These are phyloP conservation scores for Achaetomiella virescens DNA, from an alignment of 495 filamentous ascomycete genomes.

Conservation along the genomic window DNA sequence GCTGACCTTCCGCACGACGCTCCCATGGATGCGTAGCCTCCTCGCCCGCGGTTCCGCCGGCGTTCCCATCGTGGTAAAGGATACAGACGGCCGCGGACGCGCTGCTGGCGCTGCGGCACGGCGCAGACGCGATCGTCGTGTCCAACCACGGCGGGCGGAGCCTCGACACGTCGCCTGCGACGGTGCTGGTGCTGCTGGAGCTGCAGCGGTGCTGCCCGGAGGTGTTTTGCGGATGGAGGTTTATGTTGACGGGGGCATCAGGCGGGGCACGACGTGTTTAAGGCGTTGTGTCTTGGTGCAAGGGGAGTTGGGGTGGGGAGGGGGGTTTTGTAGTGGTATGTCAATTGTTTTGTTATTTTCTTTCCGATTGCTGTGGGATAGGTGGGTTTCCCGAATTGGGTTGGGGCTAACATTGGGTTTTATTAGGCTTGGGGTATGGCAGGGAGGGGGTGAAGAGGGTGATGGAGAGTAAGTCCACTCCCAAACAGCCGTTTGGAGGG, in stretches of 20 bases:
- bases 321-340: slow-evolving; percentile 44
- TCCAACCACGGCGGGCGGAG: slow-evolving; percentile 68
- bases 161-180: slow-evolving; percentile 57
- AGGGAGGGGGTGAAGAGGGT: slow-evolving; percentile 66
- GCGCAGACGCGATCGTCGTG: slow-evolving; percentile 54
- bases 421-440: slow-evolving; percentile 54
- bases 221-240: slow-evolving; percentile 60
- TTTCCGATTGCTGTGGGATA: not conserved
- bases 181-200: slow-evolving; percentile 58
- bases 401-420: not conserved
- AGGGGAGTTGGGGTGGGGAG: slow-evolving; percentile 60
- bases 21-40: slow-evolving; percentile 42
- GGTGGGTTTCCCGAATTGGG: not conserved
- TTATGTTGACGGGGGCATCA: slow-evolving; percentile 61
- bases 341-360: not conserved
- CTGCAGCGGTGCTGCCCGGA: slow-evolving; percentile 53
- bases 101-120: slow-evolving; percentile 45
- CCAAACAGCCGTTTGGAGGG: not conserved
- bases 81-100: slow-evolving; percentile 59
- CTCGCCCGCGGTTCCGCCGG: slow-evolving; percentile 22
- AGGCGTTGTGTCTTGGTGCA: slow-evolving; percentile 60
- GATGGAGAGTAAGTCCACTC: slow-evolving; percentile 43
- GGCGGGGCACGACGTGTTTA: slow-evolving; percentile 63
- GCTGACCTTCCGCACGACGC: slow-evolving; percentile 64
- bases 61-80: slow-evolving; percentile 56